These are phyloP conservation scores for Solanum hybrid DNA, from an alignment of 305 asterid species.

Conservation along the genomic window DNA sequence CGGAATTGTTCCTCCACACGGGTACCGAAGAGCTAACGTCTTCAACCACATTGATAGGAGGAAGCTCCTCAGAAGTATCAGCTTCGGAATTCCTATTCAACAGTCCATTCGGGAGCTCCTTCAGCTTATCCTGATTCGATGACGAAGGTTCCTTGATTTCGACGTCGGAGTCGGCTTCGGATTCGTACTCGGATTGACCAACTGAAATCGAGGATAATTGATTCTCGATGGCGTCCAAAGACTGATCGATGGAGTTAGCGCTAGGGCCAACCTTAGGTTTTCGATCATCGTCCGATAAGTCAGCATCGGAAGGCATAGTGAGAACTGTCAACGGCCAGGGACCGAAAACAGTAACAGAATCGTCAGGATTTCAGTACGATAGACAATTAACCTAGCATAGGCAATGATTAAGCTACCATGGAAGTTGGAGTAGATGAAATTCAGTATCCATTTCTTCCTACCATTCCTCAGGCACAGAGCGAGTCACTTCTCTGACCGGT, in stretches of 20 bases:
- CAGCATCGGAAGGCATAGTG: constrained; percentile 2
- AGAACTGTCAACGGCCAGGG: background rate
- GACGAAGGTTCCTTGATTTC: constrained; percentile 16
- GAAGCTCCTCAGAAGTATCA: constrained; percentile 10
- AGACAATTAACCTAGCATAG: background rate
- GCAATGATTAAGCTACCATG: background rate
- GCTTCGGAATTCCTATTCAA: constrained; percentile 14
- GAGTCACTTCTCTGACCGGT: background rate
- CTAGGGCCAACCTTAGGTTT: constrained; percentile 32
- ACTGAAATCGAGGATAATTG: constrained; percentile 84
- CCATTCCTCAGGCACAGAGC: background rate
- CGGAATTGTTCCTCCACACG: constrained; percentile 39
- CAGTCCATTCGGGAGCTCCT: constrained; percentile 31
- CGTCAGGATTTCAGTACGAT: background rate
- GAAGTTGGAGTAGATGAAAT: background rate
- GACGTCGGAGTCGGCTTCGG: background rate
- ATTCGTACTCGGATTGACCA: constrained; percentile 17
- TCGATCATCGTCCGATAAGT: constrained; percentile 25
- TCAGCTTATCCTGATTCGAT: constrained; percentile 20
- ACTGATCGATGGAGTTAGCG: constrained; percentile 53
- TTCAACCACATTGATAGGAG: constrained; percentile 14
- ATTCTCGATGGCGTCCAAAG: constrained; percentile 87
- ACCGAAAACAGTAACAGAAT: background rate
- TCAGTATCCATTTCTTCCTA: background rate
- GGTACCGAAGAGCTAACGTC: constrained; percentile 29